Evolutionary conservation across 2,329 filamentous ascomycete genomes (phyloP).

Genomic region (Calonectria leucothoes): DNA sequence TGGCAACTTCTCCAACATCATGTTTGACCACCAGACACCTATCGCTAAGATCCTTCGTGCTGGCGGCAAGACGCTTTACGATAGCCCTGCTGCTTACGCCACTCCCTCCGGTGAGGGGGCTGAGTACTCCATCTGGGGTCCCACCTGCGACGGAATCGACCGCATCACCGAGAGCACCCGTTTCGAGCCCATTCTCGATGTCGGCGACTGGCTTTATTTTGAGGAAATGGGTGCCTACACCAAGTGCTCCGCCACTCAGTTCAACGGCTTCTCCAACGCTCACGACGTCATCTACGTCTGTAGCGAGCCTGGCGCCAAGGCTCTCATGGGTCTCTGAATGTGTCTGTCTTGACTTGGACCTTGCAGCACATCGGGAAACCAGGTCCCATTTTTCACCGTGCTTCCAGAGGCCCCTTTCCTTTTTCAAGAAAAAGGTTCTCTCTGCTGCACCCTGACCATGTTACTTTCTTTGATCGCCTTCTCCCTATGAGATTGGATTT

Average conservation of each 20-base stretch:
- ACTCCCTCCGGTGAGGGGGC: conserved; percentile 63
- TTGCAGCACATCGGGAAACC: neutral
- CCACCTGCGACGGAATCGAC: conserved; percentile 97
- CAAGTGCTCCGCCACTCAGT: conserved; percentile 95
- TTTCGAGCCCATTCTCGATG: conserved; percentile 82
- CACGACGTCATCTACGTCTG: conserved; percentile 96
- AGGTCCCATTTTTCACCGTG: neutral
- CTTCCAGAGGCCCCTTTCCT: neutral
- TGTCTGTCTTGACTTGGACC: neutral
- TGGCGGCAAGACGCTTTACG: conserved; percentile 67
- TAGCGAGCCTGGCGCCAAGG: conserved; percentile 88
- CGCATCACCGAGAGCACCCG: conserved; percentile 86
- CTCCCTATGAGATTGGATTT: neutral
- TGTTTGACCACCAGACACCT: conserved; percentile 97
- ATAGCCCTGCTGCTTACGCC: conserved; percentile 62
- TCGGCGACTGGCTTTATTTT: conserved; percentile 99
- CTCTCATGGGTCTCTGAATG: conserved; percentile 64
- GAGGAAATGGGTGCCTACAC: conserved; percentile 99
- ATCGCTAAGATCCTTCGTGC: conserved; percentile 82
- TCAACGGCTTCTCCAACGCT: conserved; percentile 95
- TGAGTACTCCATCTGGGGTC: conserved; percentile 98
- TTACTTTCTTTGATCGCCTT: neutral
- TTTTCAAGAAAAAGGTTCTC: neutral
- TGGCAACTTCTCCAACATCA: conserved; percentile 98
- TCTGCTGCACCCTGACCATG: neutral